Evolutionary conservation across 1,139 yeast species (phyloP), one percentile per base, ranked within the genome.

Genomic region (Blastobotrys capitulatus): DNA sequence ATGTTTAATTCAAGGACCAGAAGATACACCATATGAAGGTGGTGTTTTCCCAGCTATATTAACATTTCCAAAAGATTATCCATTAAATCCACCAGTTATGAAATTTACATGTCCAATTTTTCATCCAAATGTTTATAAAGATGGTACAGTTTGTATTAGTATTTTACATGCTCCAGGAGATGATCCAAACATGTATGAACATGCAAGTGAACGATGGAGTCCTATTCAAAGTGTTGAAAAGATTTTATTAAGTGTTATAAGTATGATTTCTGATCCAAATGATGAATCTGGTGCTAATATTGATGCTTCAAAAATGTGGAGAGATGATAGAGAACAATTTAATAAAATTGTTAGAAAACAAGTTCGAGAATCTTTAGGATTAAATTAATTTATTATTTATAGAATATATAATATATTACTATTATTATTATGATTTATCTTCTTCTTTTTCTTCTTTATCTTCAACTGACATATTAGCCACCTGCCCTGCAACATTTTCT

Each of bases 161-260:
- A 92, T 92, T 53, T 74, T 92, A 56, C 98, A 92, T 65, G 82
- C 96, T 1, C 96, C 97, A 0, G 98, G 98, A 12, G 96, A 90
- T 61, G 98, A 92, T 67, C 97, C 98, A 25, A 82, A 89, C 66
- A 90, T 85, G 75, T 92, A 92, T 68, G 98, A 92, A 66, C 70
- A 87, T 32, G 96, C 97, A 0, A 94, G 90, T 57, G 98, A 92
- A 68, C 75, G 98, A 56, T 92, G 98, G 98, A 86, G 95, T 7
- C 98, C 98, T 0, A 92, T 92, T 41, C 98, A 92, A 66, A 86
- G 96, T 62, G 90, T 92, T 26, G 98, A 92, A 69, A 92, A 92
- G 77, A 92, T 92, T 53, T 73, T 92, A 55, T 71, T 92, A 53
- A 85, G 95, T 66, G 97, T 92, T 26, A 81, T 89, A 78, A 86